phyloP scores from a whole-genome alignment of 352 stramenopile species.

The Globisporangium paddicum region DNA sequence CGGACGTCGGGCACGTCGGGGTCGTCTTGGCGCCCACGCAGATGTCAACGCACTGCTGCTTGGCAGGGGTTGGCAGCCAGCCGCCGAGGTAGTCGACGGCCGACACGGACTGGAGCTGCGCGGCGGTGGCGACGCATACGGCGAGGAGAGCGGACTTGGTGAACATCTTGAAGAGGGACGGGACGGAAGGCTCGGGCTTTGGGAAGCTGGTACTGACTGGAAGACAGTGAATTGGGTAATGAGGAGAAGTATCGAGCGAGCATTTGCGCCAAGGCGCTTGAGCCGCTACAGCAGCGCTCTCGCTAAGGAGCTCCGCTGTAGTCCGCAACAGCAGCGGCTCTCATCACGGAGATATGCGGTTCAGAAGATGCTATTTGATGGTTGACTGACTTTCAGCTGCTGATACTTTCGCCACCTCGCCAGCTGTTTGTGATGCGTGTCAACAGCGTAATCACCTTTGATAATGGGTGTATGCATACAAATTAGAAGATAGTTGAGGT shows the following conservation, averaged over 20 bases:
- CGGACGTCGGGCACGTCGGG: conserved; percentile 49
- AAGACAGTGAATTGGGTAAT: background rate
- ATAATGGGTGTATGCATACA: background rate
- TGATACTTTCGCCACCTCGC: background rate
- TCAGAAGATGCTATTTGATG: too few relatives aligned
- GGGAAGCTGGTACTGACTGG: background rate
- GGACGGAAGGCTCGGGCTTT: background rate
- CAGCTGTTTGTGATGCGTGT: background rate
- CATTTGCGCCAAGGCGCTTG: too few relatives aligned
- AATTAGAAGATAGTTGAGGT: background rate
- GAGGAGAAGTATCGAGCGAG: background rate
- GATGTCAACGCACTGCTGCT: conserved; percentile 70
- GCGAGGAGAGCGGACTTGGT: conserved; percentile 10
- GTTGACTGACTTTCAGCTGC: too few relatives aligned
- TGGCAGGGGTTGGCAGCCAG: conserved; percentile 39
- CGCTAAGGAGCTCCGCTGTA: too few relatives aligned
- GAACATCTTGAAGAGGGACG: conserved; percentile 7
- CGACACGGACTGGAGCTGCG: conserved; percentile 4
- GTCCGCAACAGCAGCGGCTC: too few relatives aligned
- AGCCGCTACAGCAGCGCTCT: too few relatives aligned
- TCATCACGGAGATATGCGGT: too few relatives aligned
- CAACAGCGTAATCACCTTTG: background rate
- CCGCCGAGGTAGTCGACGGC: conserved; percentile 58
- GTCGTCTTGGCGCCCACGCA: conserved; percentile 51
- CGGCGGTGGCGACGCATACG: background rate